A percentile compares a stretch with the other conserved stretches of the same genome.
These are phyloP conservation scores for Fusarium temperatum DNA, from an alignment of 2,329 filamentous ascomycete species.

Conservation along the genomic window DNA sequence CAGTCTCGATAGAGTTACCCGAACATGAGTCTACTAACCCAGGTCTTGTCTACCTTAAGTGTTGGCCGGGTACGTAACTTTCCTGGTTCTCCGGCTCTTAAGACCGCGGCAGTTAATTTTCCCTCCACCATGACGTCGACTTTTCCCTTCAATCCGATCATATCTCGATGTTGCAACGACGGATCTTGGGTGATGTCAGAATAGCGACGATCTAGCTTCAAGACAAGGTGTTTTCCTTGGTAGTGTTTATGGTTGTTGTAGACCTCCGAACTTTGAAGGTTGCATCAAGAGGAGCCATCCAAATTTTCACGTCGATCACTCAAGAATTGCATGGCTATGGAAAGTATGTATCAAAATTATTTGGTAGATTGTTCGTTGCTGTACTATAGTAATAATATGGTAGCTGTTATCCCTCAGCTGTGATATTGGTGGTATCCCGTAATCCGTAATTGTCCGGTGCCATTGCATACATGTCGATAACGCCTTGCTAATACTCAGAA, in stretches of 20 bases:
- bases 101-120: conserved; percentile 12
- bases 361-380: conserved; percentile 16
- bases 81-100: conserved; percentile 6
- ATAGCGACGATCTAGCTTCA: not conserved
- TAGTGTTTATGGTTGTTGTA: not conserved
- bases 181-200: conserved; percentile 23
- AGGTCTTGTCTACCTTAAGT: not conserved
- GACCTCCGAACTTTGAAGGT: not conserved
- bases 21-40: not conserved
- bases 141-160: not conserved
- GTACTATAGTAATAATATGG: conserved; percentile 23
- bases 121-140: conserved; percentile 24
- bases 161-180: not conserved
- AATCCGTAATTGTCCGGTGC: conserved; percentile 24
- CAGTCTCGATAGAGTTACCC: not conserved
- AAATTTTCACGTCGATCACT: conserved; percentile 13
- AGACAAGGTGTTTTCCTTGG: not conserved
- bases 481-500: conserved; percentile 32
- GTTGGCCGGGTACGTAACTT: not conserved
- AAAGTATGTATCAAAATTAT: not conserved
- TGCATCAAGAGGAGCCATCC: not conserved
- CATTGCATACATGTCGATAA: conserved; percentile 19
- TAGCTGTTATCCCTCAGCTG: conserved; percentile 27
- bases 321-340: not conserved
- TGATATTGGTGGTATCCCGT: conserved; percentile 23